Percentiles rank a stretch among this genome's conserved stretches.
phyloP scores from a whole-genome alignment of 176 grass and related monocot species.

The Themeda triandra region DNA sequence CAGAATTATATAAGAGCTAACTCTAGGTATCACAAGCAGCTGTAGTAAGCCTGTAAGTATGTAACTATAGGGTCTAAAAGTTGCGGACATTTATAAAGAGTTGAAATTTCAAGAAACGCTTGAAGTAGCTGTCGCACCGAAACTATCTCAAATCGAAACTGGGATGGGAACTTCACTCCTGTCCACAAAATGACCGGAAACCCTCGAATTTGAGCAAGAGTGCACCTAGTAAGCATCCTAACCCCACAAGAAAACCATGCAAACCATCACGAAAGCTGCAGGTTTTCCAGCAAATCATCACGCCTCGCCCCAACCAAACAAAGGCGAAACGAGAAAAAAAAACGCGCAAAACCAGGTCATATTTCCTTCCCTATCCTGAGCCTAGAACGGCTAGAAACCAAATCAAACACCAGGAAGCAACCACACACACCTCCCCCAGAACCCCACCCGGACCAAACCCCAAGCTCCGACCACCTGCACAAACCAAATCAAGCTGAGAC shows the following conservation, averaged over 20 bases:
- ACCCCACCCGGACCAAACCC: neutral
- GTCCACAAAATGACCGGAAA: neutral
- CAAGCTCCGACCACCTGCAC: neutral
- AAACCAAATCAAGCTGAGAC: neutral
- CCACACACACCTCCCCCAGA: no score
- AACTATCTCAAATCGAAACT: neutral
- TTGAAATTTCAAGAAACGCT: neutral
- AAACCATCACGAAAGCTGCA: neutral
- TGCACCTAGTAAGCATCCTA: neutral
- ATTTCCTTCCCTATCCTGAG: neutral
- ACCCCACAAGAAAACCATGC: neutral
- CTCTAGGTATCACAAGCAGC: neutral
- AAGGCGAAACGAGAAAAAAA: neutral
- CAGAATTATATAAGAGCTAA: neutral
- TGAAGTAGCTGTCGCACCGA: neutral
- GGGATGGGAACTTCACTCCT: neutral
- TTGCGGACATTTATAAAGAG: neutral
- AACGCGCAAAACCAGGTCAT: neutral
- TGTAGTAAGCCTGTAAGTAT: neutral
- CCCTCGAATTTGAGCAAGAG: neutral
- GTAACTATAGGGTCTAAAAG: neutral
- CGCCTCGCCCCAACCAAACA: neutral
- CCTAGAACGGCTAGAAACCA: neutral
- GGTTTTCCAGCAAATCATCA: neutral
- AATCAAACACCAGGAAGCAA: slow-evolving; percentile 1